Base-by-base conservation (phyloP, 768 basidiomycete species). In the Psilocybe cubensis region DNA sequence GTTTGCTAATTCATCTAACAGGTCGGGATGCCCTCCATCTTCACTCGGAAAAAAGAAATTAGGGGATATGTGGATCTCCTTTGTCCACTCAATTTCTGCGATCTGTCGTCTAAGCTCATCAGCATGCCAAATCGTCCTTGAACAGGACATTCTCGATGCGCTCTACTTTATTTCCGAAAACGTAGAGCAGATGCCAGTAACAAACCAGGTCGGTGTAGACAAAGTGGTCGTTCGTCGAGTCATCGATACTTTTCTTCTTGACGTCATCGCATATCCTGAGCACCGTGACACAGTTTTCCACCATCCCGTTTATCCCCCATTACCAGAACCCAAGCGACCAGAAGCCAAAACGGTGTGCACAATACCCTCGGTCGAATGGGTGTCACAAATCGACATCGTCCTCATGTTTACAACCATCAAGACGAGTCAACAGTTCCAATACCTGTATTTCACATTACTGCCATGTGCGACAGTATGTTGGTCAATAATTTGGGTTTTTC, bases 271-370 rank as follows among this genome's bases (percentile, higher is more conserved):
- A 27, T 53, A 60, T 29, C 48, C 48, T 24, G 59, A 60, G 20
- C 54, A 60, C 29, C 59, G 50, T 20, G 31, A 56, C 14, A n/a
- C 27, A 31, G 51, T 60, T 7, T 44, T 50, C 8, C 28, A 29
- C 10, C 59, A 60, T 60, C 55, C 55, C 10, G 40, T 60, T 9
- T 56, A 45, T 29, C 54, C 59, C 3, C 35, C 52, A 27, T 44
- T 54, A 17, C 42, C 52, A 4, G 28, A 11, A 38, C 24, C n/a
- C 1, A 38, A 44, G 7, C 27, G 21, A 1, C 35, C 28, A 18
- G 29, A 50, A 50, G 1, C 28, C 17, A 31, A 1, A 18, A 27
- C 14, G 3, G n/a, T n/a, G n/a, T 38, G 35, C 35, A 14, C 14
- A 8, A 28, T 2, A 14, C 43, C 28, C 17, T 17, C 23, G 9